These are phyloP conservation scores for Exutisphaerella laricina DNA, from an alignment of 2,329 filamentous ascomycete species.

Conservation along the genomic window DNA sequence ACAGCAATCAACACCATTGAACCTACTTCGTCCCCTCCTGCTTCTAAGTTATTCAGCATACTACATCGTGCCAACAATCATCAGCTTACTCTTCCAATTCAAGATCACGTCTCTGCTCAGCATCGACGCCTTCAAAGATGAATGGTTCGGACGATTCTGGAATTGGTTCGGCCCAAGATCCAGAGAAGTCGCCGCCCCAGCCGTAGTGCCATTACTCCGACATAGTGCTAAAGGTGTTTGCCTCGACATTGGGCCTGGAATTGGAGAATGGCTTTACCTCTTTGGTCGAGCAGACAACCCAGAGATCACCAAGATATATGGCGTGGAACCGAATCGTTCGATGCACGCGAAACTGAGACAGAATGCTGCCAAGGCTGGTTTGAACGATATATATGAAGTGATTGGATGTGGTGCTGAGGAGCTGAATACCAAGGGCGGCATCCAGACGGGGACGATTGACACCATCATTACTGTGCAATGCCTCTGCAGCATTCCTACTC, in stretches of 20 bases:
- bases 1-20: slow-evolving; percentile 23
- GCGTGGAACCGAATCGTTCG: slow-evolving; percentile 58
- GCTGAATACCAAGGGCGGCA: slow-evolving; percentile 40
- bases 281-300: slow-evolving; percentile 36
- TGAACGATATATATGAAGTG: slow-evolving; percentile 56
- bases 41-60: slow-evolving; percentile 48
- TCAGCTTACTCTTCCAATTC: slow-evolving; percentile 33
- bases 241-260: slow-evolving; percentile 59
- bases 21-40: slow-evolving; percentile 32
- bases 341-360: slow-evolving; percentile 47
- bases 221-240: slow-evolving; percentile 50
- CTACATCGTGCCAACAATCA: slow-evolving; percentile 50
- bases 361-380: slow-evolving; percentile 47
- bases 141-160: slow-evolving; percentile 62
- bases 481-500: slow-evolving; percentile 59
- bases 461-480: slow-evolving; percentile 57
- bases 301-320: slow-evolving; percentile 47
- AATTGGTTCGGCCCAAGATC: slow-evolving; percentile 48
- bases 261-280: slow-evolving; percentile 55
- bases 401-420: slow-evolving; percentile 59
- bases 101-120: slow-evolving; percentile 25
- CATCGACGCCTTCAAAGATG: slow-evolving; percentile 33
- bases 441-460: slow-evolving; percentile 51
- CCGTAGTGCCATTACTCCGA: slow-evolving; percentile 50
- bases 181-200: slow-evolving; percentile 38